Evolutionary conservation across 2,329 filamentous ascomycete genomes (phyloP).

Genomic region (Colletotrichum costaricense): DNA sequence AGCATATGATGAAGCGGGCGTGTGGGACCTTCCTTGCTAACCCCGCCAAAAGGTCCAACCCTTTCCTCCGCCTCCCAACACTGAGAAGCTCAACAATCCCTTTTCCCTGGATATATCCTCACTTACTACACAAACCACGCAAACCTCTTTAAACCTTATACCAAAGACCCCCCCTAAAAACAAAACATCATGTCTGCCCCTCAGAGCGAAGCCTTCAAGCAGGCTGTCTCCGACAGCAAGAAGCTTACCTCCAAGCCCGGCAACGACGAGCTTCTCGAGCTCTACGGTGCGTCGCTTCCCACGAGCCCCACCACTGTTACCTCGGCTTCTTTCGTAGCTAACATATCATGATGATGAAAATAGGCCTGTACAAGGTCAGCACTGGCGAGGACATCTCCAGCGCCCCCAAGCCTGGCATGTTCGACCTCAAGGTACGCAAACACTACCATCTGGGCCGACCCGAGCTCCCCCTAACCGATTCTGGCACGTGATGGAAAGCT

Average conservation of each 20-base stretch:
- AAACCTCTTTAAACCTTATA: neutral
- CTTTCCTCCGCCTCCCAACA: constrained; percentile 30
- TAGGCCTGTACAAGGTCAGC: constrained; percentile 70
- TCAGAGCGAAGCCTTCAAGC: constrained; percentile 61
- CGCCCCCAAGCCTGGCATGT: constrained; percentile 73
- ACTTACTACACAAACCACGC: constrained; percentile 1
- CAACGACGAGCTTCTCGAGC: constrained; percentile 73
- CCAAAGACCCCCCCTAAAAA: neutral
- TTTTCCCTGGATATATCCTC: constrained; percentile 1
- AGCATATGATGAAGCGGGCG: constrained; percentile 31
- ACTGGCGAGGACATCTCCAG: constrained; percentile 66
- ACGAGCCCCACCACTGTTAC: neutral
- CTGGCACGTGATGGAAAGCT: constrained; percentile 6
- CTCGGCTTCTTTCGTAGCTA: neutral
- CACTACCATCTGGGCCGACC: neutral
- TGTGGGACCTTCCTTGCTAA: constrained; percentile 27
- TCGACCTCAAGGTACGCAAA: constrained; percentile 72
- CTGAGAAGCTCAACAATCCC: constrained; percentile 31
- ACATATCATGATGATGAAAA: constrained; percentile 21
- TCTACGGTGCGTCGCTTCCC: constrained; percentile 62
- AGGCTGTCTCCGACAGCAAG: constrained; percentile 71
- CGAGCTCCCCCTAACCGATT: neutral
- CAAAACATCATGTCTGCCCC: constrained; percentile 51
- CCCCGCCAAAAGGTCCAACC: constrained; percentile 34
- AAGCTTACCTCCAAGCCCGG: constrained; percentile 74